Evolutionary conservation across 305 asterid genomes (phyloP), one percentile per base, ranked within the genome.

Genomic region (Fraxinus paxiana): DNA sequence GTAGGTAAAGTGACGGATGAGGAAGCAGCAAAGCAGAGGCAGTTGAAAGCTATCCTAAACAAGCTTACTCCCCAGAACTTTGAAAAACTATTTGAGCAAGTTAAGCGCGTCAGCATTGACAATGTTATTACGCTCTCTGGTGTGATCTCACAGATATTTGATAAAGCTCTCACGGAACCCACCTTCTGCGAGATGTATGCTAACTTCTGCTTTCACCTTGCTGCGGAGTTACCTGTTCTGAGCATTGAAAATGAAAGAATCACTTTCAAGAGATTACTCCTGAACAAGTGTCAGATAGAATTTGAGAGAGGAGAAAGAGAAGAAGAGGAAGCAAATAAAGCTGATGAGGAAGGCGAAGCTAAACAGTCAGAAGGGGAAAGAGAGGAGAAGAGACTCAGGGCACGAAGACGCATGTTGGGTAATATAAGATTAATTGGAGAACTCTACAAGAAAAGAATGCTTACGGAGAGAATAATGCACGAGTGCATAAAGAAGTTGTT

Each of bases 111-210:
- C 70, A 85, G 86, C 56, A 85, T 89, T 77, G 92, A 89, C 88
- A 87, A 89, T 75, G 75, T 0, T 67, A 30, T 65, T 13, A 85
- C 92, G 22, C 85, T 89, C 72, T 67, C 75, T 48, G 92, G 92
- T 28, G 92, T 89, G n/a, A 89, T 89, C 67, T 82, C 89, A 61
- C 92, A 89, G 82, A 87, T 89, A 76, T 89, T 89, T 77, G 90
- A 89, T 75, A 88, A 88, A 81, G 92, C 92, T 77, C 56, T 88
- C 54, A 88, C 59, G 86, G 90, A 88, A 56, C 92, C 92, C 59
- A 87, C 90, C 8, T 88, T 88, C 76, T 87, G 90, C 41, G 90
- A 88, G 87, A 88, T 88, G 92, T 88, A 88, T 87, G 92, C 92
- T 6, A 81, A 82, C 70, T 88, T 87, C 67, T 88, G 92, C 70